A percentile compares a stretch with the other conserved stretches of the same genome.
Evolutionary conservation across 768 basidiomycete genomes (phyloP).

Genomic region (Agaricus subrufescens): DNA sequence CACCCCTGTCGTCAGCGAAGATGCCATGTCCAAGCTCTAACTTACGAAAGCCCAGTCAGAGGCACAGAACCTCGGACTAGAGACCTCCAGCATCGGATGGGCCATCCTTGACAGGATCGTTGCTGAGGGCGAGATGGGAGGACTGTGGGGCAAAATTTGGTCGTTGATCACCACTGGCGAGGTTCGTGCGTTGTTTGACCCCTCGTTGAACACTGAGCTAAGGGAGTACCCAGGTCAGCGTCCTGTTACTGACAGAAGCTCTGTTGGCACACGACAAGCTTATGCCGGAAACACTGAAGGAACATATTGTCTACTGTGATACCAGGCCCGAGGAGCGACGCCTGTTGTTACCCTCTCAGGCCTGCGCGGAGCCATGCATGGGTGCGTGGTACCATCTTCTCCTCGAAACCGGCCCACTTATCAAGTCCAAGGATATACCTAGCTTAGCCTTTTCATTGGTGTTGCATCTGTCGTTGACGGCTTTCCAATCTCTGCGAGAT

Average conservation of each 20-base stretch:
- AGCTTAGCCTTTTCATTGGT: constrained; percentile 40
- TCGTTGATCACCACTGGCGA: constrained; percentile 56
- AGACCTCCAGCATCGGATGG: constrained; percentile 62
- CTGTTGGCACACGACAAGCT: constrained; percentile 47
- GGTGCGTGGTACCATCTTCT: constrained; percentile 34
- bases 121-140: constrained; percentile 37
- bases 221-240: constrained; percentile 56
- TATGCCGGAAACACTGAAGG: constrained; percentile 72
- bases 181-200: constrained; percentile 35
- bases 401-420: neutral
- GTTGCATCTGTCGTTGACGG: constrained; percentile 34
- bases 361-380: constrained; percentile 62
- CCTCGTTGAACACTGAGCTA: neutral
- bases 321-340: constrained; percentile 27
- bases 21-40: constrained; percentile 66
- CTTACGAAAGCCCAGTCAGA: constrained; percentile 70
- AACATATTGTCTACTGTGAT: constrained; percentile 75
- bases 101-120: constrained; percentile 72
- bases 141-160: constrained; percentile 74
- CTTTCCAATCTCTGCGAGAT: constrained; percentile 32
- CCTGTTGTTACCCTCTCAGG: constrained; percentile 80
- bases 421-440: constrained; percentile 22
- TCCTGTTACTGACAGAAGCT: constrained; percentile 73
- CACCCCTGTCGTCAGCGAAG: constrained; percentile 30
- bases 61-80: constrained; percentile 64